Conservation (phyloP, 2,329 filamentous ascomycete genomes). For the Emergomyces orientalis region DNA sequence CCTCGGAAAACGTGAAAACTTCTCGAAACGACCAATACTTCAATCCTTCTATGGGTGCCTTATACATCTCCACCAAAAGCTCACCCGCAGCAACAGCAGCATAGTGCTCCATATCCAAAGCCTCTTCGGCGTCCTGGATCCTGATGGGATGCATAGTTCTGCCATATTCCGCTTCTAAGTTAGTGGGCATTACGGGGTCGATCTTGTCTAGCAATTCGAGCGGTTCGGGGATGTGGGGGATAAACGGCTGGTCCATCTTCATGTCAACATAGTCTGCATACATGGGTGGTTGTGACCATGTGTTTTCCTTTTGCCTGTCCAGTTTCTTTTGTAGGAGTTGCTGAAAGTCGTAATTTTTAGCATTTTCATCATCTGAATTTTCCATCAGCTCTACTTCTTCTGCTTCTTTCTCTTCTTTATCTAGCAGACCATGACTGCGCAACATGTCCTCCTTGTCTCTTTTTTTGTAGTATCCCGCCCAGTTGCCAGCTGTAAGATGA, state of each 20-base stretch:
- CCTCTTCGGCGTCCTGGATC: background rate
- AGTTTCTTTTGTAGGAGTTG: background rate
- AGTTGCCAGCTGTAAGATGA: background rate
- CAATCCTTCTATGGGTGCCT: background rate
- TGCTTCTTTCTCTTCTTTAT: background rate
- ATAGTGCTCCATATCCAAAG: background rate
- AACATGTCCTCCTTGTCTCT: slow-evolving; percentile 4
- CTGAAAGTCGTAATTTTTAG: slow-evolving; percentile 15
- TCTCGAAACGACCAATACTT: background rate
- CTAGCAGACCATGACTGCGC: background rate
- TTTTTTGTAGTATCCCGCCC: slow-evolving; percentile 1
- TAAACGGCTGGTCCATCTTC: slow-evolving; percentile 20
- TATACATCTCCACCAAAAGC: background rate
- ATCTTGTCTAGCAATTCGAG: background rate
- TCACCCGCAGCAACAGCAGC: background rate
- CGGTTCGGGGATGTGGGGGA: slow-evolving; percentile 11
- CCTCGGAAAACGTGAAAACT: background rate
- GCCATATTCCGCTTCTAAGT: background rate
- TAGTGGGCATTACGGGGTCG: background rate
- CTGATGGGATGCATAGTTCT: background rate
- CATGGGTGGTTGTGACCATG: slow-evolving; percentile 1
- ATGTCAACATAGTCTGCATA: background rate
- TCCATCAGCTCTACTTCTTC: slow-evolving; percentile 5
- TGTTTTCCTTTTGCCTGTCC: background rate
- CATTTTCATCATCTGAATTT: slow-evolving; percentile 15